Conservation (phyloP, 2,329 filamentous ascomycete species). For the Sporothrix humicola region DNA sequence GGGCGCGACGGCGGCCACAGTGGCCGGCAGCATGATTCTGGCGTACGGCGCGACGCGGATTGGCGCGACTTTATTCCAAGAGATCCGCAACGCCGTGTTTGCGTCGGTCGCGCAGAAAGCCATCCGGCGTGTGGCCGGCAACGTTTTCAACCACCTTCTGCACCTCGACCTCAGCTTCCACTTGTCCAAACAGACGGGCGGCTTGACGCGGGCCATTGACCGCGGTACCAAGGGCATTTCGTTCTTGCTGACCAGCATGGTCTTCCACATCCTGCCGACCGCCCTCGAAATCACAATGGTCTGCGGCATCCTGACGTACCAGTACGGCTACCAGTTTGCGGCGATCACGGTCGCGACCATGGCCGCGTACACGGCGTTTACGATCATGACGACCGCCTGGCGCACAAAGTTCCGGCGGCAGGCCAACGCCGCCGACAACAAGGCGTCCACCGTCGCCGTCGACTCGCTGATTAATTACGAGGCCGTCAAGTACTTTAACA, state of each 20-base stretch:
- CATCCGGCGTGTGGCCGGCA: conserved; percentile 86
- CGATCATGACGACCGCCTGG: conserved; percentile 95
- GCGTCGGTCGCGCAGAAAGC: conserved; percentile 97
- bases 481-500: conserved; percentile 99
- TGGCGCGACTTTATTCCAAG: conserved; percentile 87
- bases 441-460: conserved; percentile 90
- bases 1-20: conserved; percentile 86
- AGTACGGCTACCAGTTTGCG: conserved; percentile 91
- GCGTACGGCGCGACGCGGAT: conserved; percentile 91
- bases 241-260: conserved; percentile 96
- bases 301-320: conserved; percentile 93
- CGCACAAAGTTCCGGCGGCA: conserved; percentile 94
- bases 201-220: conserved; percentile 91
- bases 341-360: conserved; percentile 89
- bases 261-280: conserved; percentile 95
- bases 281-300: conserved; percentile 94
- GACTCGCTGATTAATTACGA: conserved; percentile 99
- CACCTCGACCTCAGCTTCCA: conserved; percentile 93
- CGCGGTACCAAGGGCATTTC: conserved; percentile 98
- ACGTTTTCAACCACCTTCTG: conserved; percentile 90
- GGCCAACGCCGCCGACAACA: conserved; percentile 95
- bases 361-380: conserved; percentile 94
- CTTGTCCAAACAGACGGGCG: conserved; percentile 90
- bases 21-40: conserved; percentile 90
- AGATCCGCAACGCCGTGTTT: conserved; percentile 94